Base-by-base conservation (phyloP, 2,329 filamentous ascomycete species). In the Alternaria triticina region DNA sequence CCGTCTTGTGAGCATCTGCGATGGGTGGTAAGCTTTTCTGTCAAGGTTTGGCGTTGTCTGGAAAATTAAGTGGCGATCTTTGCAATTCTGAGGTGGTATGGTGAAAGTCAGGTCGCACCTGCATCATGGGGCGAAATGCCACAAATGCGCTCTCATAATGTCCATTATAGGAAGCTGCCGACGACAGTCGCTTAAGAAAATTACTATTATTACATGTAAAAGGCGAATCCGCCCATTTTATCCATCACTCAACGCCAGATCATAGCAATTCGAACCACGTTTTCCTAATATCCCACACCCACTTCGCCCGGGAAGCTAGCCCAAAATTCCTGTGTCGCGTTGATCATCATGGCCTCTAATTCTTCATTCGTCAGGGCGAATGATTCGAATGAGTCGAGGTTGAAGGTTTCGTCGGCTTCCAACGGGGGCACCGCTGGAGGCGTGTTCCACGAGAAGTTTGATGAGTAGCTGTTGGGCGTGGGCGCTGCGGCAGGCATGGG, bases 301-400 rank as follows among this genome's bases (percentile, higher is more conserved):
- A 80, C 79, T 54, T 81, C 78, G 5, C 79, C 78, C 0, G 78
- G 78, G 51, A 81, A 80, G 22, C 74, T 75, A 13, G 71, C 77
- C 78, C 79, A 81, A 43, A 81, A 81, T 7, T 80, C 79, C 58
- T 80, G 77, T 27, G 79, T 80, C 9, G 77, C 77, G 57, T 72
- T 77, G 57, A 77, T 75, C 70, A 80, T 77, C 58, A 79, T 75
- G n/a, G 77, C 75, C 46, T 80, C 77, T 49, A 81, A 67, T 17
- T 79, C 79, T 5, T 75, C 76, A 33, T 75, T 77, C 0, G 73
- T 72, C 40, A 80, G 64, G 25, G 79, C 74, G 47, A 78, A 78
- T 11, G 65, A 65, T 33, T 79, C 74, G 49, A 78, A 78, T 11
- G 65, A 65, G 33, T 78, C 73, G 6, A 79, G 54, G 43, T 75